Base-by-base conservation (phyloP, 129 eudicot genomes). In the Erigeron canadensis region DNA sequence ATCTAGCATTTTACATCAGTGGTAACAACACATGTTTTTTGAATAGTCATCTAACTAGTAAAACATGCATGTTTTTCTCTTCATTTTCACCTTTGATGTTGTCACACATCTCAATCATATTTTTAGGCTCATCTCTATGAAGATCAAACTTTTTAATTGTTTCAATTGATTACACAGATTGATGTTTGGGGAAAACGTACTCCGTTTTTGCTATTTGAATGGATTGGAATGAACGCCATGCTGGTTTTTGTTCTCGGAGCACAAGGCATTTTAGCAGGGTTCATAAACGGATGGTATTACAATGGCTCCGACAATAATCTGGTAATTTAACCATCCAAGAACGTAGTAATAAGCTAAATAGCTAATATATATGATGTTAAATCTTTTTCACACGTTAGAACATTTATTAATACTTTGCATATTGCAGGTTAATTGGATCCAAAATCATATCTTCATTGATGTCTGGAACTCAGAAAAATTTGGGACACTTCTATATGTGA, bases 191-290 rank as follows among this genome's bases (percentile, higher is more conserved):
- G 94, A 74, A 42, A 66, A 38, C 83, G 95, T 4, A 81, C 61
- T 5, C 96, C 96, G 22, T 91, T 91, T 77, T 71, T 90, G 82
- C 71, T 85, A 63, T 69, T 90, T 43, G 97, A 90, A 72, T 90
- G 97, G 97, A 90, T 90, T 63, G 93, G 97, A 22, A 86, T 91
- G 93, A 91, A 91, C 12, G 96, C 96, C 0, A 88, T 91, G 96
- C 73, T 91, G 67, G 93, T 86, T 59, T 91, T 84, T 42, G 96
- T 91, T 12, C 73, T 88, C 69, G 97, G 85, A 60, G 96, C 97
- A 42, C 85, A 91, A 76, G 96, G 93, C 13, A 88, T 91, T 51
- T 80, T 91, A 71, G 94, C 88, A 54, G 97, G 78, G 42, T 91
- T 91, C 62, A 46, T 88, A 55, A 91, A 91, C 41, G 97, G 97